Evolutionary conservation across 441 rosid species (phyloP), one percentile per base, ranked within the genome.

Genomic region (Adansonia rubrostipa): DNA sequence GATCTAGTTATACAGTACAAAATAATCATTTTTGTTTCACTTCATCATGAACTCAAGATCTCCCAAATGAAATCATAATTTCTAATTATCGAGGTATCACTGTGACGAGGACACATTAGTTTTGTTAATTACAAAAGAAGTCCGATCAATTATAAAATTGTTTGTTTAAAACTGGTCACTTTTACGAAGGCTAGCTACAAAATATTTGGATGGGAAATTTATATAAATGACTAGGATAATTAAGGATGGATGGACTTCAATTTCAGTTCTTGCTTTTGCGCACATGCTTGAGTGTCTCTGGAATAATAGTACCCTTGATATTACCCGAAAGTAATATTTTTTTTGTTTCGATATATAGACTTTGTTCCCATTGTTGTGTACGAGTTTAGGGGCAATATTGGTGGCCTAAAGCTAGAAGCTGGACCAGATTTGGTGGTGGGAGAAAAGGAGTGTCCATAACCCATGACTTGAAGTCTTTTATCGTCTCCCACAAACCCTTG

Each of bases 231-330:
- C 6, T 53, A 4, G 19, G 7, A 48, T 2, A 48, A 10, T 28
- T 28, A 28, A 28, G 33, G 33, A 28, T 28, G 56, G 56, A 51
- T 13, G n/a, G 5, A 3, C 4, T 51, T 51, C 14, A 13, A 3
- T 13, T 51, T 51, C 22, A 6, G 60, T 8, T 56, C 22, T 51
- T 51, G 56, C 2, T 54, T 5, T 57, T 17, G 62, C 7, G 11
- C 62, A 57, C 24, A 57, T 57, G 62, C 62, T 7, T 9, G 62
- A 57, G 24, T 57, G 62, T 57, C 62, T 56, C 58, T n/a, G 60
- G 9, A 56, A n/a, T 53, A 15, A 17, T 17, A 15, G 20, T 6
- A 54, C 58, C 8, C 8, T 57, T 3, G 10, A 57, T 17, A 1
- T 62, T 10, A 60, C 40, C 65, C 17, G 13, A 13, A 62, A 8